phyloP scores from a whole-genome alignment of 2,329 filamentous ascomycete species.

The Rhynchosporium graminicola region DNA sequence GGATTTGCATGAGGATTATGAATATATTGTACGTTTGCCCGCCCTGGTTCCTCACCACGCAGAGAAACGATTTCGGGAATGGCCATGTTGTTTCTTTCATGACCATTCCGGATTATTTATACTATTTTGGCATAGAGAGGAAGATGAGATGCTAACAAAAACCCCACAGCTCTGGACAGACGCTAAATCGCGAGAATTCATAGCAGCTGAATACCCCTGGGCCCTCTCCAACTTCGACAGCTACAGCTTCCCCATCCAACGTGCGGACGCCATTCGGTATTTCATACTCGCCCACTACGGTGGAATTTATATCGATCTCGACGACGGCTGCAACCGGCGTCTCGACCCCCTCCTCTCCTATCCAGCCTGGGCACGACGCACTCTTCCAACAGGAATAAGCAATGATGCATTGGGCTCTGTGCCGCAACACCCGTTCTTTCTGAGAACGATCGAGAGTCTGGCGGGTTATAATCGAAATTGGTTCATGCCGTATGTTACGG shows the following conservation, averaged over 20 bases:
- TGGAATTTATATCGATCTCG: conserved; percentile 79
- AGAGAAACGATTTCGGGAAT: not conserved
- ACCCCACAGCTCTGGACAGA: conserved; percentile 71
- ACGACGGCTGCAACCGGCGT: conserved; percentile 46
- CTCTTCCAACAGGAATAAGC: conserved; percentile 74
- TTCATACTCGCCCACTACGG: conserved; percentile 77
- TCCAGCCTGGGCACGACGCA: conserved; percentile 70
- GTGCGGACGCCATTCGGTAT: conserved; percentile 77
- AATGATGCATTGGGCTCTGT: conserved; percentile 79
- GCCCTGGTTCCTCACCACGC: not conserved
- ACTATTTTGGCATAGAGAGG: not conserved
- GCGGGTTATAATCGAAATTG: conserved; percentile 68
- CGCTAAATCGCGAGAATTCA: conserved; percentile 67
- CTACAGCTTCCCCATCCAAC: conserved; percentile 75
- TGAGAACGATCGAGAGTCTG: conserved; percentile 67
- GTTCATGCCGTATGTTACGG: conserved; percentile 66
- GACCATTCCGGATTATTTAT: not conserved
- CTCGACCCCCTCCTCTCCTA: conserved; percentile 66
- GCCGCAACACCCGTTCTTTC: conserved; percentile 73
- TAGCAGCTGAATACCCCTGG: conserved; percentile 73
- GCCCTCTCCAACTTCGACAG: conserved; percentile 73
- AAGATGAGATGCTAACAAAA: not conserved
- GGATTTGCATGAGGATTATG: conserved; percentile 68
- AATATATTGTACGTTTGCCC: conserved; percentile 60
- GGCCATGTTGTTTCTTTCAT: not conserved